Base-by-base conservation (phyloP, 345 rosid genomes). In the Camelina hispida region DNA sequence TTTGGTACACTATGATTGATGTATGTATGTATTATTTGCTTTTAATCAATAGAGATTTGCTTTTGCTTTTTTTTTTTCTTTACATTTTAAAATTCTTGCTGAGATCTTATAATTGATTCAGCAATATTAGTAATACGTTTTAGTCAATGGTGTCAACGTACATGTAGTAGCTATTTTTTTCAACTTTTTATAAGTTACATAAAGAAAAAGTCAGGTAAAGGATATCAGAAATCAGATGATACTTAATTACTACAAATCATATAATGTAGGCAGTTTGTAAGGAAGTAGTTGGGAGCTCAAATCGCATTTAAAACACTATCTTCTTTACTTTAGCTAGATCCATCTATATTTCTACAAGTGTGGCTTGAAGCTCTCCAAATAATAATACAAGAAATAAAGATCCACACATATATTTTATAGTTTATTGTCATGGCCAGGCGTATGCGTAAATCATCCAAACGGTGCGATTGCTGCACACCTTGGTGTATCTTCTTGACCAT, bases 251-350 rank as follows among this genome's bases (percentile, higher is more conserved):
- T 34, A 65, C 12, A 23, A n/a, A 32, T 34, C 58, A 47, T 37
- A 47, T 17, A 43, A 60, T 51, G 22, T 25, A 44, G 56, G 23
- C 51, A 76, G 74, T 43, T 77, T 8, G 52, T 70, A 28, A 69
- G 60, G 75, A 54, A 25, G 48, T 76, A 9, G 80, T 69, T 76
- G 75, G 80, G 9, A 63, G 80, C 28, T 55, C 8, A 48, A 46
- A 40, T 22, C 53, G 53, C 75, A 77, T 62, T 77, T 14, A 69
- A 42, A 62, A 10, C 44, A 7, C 58, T 22, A 6, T 62, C 4
- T 62, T 68, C 18, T 12, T 56, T 38, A 62, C 55, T 30, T 73
- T 8, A 32, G 38, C 62, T 23, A 6, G 16, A 22, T n/a, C 66
- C 14, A 56, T 58, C 6, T 46, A 6, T 34, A 34, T 34, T 53